Conservation (phyloP, 2,329 filamentous ascomycete genomes). For the Tolypocladium paradoxum region DNA sequence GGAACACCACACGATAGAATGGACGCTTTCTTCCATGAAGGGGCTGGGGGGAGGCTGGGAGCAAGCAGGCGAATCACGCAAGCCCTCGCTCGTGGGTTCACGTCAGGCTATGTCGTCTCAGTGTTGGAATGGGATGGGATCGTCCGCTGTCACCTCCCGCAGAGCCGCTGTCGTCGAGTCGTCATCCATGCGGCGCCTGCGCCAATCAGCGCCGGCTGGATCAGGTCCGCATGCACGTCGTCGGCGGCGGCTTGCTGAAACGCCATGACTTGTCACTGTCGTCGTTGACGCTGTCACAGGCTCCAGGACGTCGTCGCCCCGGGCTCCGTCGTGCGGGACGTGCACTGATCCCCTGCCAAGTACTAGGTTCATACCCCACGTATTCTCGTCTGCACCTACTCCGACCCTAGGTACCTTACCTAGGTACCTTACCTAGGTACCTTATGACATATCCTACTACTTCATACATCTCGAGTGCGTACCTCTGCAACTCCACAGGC, state of each 20-base stretch:
- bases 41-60: too few relatives aligned
- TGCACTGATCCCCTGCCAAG: too few relatives aligned
- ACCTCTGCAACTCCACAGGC: too few relatives aligned
- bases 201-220: background rate
- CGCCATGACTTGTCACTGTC: background rate
- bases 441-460: too few relatives aligned
- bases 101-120: background rate
- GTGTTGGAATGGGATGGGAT: background rate
- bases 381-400: too few relatives aligned
- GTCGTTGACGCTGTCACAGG: background rate
- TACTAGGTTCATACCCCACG: too few relatives aligned
- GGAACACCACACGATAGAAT: background rate
- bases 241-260: background rate
- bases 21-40: background rate
- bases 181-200: background rate
- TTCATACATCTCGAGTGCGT: too few relatives aligned
- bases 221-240: background rate
- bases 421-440: too few relatives aligned
- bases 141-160: background rate
- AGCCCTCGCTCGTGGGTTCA: background rate
- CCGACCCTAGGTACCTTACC: too few relatives aligned
- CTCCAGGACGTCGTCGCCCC: background rate
- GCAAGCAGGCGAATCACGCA: background rate
- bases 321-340: background rate
- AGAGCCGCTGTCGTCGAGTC: background rate